A percentile compares a stretch with the other conserved stretches of the same genome.
Evolutionary conservation across 306 rosid species (phyloP).

Genomic region (Lathyrus oleraceus): DNA sequence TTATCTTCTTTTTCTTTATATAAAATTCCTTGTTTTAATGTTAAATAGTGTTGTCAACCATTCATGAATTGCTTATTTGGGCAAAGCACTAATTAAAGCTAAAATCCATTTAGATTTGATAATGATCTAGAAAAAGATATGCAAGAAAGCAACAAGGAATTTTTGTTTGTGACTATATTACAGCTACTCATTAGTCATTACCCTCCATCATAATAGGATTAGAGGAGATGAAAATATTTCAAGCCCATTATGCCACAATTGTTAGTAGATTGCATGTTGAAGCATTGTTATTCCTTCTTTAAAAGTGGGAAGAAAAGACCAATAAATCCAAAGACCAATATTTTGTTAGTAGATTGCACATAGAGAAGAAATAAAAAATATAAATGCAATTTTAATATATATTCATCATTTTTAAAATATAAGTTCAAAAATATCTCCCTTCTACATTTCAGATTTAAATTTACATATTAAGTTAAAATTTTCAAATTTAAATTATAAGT

Average conservation of each 20-base stretch:
- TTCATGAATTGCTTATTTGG: conserved; percentile 24
- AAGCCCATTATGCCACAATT: conserved; percentile 27
- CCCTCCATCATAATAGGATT: conserved; percentile 24
- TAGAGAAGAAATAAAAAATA: background rate
- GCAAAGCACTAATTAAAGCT: conserved; percentile 23
- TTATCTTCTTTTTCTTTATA: background rate
- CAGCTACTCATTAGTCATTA: background rate
- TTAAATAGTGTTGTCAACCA: conserved; percentile 27
- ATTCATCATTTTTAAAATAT: no score
- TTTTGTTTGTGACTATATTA: conserved; percentile 32
- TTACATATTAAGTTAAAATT: no score
- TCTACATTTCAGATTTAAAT: no score
- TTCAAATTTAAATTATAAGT: no score
- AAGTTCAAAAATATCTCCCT: no score
- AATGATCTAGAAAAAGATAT: background rate
- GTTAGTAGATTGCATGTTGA: conserved; percentile 10
- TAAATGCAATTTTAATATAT: no score
- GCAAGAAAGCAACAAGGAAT: conserved; percentile 24
- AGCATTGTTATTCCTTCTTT: conserved; percentile 15
- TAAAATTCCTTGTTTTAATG: background rate
- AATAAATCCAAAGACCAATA: no score
- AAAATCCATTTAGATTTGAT: conserved; percentile 18
- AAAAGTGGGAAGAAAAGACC: conserved; percentile 26
- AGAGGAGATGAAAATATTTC: conserved; percentile 27
- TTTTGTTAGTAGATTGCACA: no score